Conservation (phyloP, 495 filamentous ascomycete species). For the Chaetomidium leptoderma region DNA sequence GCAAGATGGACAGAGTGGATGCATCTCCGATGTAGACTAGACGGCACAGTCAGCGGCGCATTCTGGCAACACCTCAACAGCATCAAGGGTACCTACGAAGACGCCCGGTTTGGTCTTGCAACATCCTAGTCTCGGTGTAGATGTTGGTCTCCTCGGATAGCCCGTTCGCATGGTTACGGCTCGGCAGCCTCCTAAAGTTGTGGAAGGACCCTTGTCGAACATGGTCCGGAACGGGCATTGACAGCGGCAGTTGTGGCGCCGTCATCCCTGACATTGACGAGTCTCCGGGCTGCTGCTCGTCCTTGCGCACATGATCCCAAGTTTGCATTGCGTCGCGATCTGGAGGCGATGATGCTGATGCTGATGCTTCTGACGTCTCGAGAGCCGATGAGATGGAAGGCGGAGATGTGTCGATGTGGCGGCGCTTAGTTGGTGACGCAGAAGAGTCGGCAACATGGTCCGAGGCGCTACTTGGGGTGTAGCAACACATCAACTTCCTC, state of each 20-base stretch:
- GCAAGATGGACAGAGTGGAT: constrained; percentile 65
- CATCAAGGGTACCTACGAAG: constrained; percentile 43
- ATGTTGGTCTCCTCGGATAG: constrained; percentile 56
- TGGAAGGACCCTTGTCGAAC: constrained; percentile 21
- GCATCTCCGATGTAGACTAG: constrained; percentile 69
- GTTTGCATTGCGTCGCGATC: constrained; percentile 17
- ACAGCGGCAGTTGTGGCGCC: constrained; percentile 15
- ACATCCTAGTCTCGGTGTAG: constrained; percentile 54
- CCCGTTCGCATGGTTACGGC: constrained; percentile 44
- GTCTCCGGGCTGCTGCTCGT: constrained; percentile 14
- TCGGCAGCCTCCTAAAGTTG: constrained; percentile 52
- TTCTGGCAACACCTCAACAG: background rate
- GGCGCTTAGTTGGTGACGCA: constrained; percentile 46
- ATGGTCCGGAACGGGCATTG: constrained; percentile 20
- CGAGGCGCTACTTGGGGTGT: constrained; percentile 37
- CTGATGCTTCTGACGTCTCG: constrained; percentile 18
- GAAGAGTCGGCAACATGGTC: constrained; percentile 34
- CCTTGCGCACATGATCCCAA: constrained; percentile 27
- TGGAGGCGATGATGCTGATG: constrained; percentile 19
- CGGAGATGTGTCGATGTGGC: constrained; percentile 39
- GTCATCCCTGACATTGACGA: constrained; percentile 24
- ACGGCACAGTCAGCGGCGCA: constrained; percentile 4
- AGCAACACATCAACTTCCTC: constrained; percentile 51
- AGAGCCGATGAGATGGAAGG: constrained; percentile 21
- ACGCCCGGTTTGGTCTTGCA: constrained; percentile 54